These are phyloP conservation scores for Mangifera indica DNA, from an alignment of 345 rosid genomes.

Conservation along the genomic window DNA sequence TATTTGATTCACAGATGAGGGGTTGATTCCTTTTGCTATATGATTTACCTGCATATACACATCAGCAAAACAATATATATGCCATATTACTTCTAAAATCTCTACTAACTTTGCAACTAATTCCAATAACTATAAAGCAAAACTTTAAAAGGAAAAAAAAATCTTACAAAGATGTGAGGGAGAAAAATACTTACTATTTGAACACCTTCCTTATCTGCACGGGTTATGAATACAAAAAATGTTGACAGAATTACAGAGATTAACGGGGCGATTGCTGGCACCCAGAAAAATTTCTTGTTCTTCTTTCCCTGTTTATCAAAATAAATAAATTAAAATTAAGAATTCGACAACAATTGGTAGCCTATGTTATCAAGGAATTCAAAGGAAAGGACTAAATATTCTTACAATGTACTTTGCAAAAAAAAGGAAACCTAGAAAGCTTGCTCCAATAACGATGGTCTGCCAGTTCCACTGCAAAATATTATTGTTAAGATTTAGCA, in stretches of 20 bases:
- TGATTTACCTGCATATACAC: conserved; percentile 57
- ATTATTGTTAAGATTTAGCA: conserved; percentile 15
- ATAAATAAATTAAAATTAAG: neutral
- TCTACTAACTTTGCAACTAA: neutral
- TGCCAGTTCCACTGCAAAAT: conserved; percentile 95
- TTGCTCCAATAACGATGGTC: conserved; percentile 79
- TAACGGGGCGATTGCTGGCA: conserved; percentile 90
- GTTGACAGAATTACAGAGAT: conserved; percentile 82
- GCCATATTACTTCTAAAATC: conserved; percentile 5
- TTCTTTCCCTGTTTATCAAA: conserved; percentile 70
- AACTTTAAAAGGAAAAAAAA: neutral
- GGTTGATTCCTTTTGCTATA: conserved; percentile 79
- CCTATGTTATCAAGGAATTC: neutral
- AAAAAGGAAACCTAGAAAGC: conserved; percentile 76
- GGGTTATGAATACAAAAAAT: conserved; percentile 81
- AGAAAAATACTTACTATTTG: conserved; percentile 59
- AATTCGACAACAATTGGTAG: conserved; percentile 10
- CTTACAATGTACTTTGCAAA: conserved; percentile 77
- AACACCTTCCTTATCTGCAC: conserved; percentile 87
- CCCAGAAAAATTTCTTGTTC: conserved; percentile 79
- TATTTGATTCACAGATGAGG: conserved; percentile 61
- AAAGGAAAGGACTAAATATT: conserved; percentile 1
- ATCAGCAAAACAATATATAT: conserved; percentile 14
- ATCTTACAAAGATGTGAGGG: neutral
- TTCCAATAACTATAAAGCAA: neutral